Percentiles rank a stretch among this genome's conserved stretches.
Conservation (phyloP, 2,329 filamentous ascomycete genomes). For the Colletotrichum sp. region DNA sequence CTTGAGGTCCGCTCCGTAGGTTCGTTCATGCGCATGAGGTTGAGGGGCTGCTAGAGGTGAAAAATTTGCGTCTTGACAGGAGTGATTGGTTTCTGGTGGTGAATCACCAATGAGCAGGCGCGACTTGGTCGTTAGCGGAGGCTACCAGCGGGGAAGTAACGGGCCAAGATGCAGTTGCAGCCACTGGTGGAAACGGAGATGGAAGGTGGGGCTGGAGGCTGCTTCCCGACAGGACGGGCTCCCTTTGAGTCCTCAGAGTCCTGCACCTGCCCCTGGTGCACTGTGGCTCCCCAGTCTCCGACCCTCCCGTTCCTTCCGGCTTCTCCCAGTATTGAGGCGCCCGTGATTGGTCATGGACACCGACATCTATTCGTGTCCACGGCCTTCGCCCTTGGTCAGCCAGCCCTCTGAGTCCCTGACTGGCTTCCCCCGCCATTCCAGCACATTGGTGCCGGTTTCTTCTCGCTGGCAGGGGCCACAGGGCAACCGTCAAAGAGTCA, state of each 20-base stretch:
- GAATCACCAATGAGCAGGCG: conserved; percentile 14
- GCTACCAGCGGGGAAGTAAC: conserved; percentile 11
- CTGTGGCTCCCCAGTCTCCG: neutral
- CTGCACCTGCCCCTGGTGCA: neutral
- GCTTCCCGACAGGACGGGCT: conserved; percentile 16
- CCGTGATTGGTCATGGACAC: neutral
- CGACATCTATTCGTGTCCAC: conserved; percentile 5
- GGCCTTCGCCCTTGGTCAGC: neutral
- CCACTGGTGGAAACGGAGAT: neutral
- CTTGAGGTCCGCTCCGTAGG: neutral
- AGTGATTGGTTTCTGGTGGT: neutral
- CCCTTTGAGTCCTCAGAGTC: neutral
- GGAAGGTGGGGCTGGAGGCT: conserved; percentile 1
- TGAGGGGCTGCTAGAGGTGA: neutral
- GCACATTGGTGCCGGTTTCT: conserved; percentile 17
- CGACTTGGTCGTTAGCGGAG: neutral
- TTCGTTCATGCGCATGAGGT: neutral
- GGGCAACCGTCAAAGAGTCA: conserved; percentile 11
- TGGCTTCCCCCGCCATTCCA: conserved; percentile 9
- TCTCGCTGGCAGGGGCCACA: conserved; percentile 1
- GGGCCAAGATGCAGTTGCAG: neutral
- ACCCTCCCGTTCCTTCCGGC: conserved; percentile 14
- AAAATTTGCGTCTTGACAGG: conserved; percentile 12
- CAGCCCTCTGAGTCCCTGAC: neutral
- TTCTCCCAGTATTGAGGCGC: conserved; percentile 1